Evolutionary conservation across 2,329 filamentous ascomycete species (phyloP), one percentile per base, ranked within the genome.

Genomic region (Paecilomyces formosus): DNA sequence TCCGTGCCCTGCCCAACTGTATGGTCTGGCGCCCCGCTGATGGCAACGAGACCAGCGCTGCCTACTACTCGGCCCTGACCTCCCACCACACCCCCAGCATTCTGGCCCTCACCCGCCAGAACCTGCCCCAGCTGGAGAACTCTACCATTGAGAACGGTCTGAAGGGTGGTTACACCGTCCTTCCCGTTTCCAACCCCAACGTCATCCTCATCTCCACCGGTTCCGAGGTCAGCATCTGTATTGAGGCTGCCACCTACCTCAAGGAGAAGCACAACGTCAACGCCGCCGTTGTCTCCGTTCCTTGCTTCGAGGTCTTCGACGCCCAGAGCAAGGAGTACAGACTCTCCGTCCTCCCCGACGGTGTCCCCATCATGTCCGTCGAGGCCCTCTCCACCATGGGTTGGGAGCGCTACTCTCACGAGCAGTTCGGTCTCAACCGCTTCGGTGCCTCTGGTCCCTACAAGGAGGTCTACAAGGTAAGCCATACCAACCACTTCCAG

Each of bases 1-100:
- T 97, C 91, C 93, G 94, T 76, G 94, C 94, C 65, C 86, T 97
- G 68, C 94, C 94, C 74, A 99, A 99, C 88, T 90, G 89, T 84
- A 96, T 97, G 90, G 93, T 97, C 71, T 97, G 94, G 94, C 92
- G 94, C 74, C 94, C 94, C 67, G 93, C 94, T 70, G 94, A 97
- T 73, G 93, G 93, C 72, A 97, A 97, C 82, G 94, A 99, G 89
- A 94, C 89, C 70, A 95, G 90, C 74, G 93, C 92, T 71, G 93
- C 94, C 67, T 99, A 97, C 86, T 97, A 97, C 81, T 84, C 96
- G 71, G 90, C 92, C 55, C 82, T 99, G 67, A 96, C 90, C 66
- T 88, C 90, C 70, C 90, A 91, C 81, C 82, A 88, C 78, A 97
- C 93, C 39, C 94, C 94, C 65, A 91, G 87, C 77, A 94, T 99